Evolutionary conservation across 768 basidiomycete species (phyloP).

Genomic region (Vishniacozyma victoriae): DNA sequence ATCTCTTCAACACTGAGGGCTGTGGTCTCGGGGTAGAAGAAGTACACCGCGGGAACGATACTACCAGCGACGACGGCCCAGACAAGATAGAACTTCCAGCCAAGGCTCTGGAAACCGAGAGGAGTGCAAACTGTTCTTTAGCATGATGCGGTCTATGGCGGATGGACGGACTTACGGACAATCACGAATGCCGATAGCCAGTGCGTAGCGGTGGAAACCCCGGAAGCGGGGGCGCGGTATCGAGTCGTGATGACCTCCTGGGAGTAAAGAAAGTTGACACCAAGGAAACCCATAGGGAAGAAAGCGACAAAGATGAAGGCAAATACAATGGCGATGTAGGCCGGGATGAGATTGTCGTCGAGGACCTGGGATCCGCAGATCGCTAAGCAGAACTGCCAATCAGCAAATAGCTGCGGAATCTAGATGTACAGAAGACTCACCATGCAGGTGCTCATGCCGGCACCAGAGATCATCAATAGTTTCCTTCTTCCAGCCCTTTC

Average conservation of each 20-base stretch:
- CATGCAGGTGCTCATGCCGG: slow-evolving; percentile 23
- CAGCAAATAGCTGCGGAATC: background rate
- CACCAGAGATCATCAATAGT: slow-evolving; percentile 12
- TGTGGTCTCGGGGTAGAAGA: slow-evolving; percentile 55
- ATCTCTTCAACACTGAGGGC: slow-evolving; percentile 56
- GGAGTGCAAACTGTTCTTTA: slow-evolving; percentile 48
- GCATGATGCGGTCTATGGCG: background rate
- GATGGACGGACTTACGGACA: slow-evolving; percentile 8
- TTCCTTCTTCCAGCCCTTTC: slow-evolving; percentile 17
- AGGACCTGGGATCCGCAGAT: slow-evolving; percentile 23
- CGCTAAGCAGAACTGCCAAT: slow-evolving; percentile 10
- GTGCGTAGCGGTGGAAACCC: slow-evolving; percentile 19
- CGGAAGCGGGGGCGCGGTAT: slow-evolving; percentile 23
- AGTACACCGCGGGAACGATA: slow-evolving; percentile 20
- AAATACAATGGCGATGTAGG: slow-evolving; percentile 21
- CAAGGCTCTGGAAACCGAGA: slow-evolving; percentile 53
- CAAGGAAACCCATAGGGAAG: slow-evolving; percentile 26
- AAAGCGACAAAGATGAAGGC: slow-evolving; percentile 24
- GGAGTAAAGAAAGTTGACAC: slow-evolving; percentile 20
- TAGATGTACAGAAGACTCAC: slow-evolving; percentile 4
- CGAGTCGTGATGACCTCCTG: slow-evolving; percentile 24
- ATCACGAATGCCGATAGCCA: slow-evolving; percentile 19
- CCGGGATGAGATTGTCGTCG: slow-evolving; percentile 12
- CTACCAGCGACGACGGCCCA: slow-evolving; percentile 15
- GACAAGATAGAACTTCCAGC: slow-evolving; percentile 52